phyloP scores from a whole-genome alignment of 345 rosid species.

The Cardamine occulta region DNA sequence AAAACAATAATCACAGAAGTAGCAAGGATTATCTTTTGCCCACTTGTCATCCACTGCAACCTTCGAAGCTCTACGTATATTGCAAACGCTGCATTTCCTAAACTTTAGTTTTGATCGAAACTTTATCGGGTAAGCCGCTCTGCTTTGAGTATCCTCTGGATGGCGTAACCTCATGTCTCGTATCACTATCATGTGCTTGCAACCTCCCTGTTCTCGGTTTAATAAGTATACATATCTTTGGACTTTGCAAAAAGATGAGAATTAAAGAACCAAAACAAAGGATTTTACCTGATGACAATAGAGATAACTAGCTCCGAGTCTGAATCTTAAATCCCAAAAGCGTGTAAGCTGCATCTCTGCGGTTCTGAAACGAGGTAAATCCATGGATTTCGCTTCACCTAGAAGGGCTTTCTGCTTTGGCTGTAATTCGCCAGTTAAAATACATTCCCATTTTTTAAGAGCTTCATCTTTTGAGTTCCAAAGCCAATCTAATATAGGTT shows the following conservation, averaged over 20 bases:
- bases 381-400: slow-evolving; percentile 48
- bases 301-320: slow-evolving; percentile 81
- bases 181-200: slow-evolving; percentile 82
- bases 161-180: slow-evolving; percentile 86
- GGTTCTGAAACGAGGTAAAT: slow-evolving; percentile 61
- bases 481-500: slow-evolving; percentile 80
- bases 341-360: slow-evolving; percentile 63
- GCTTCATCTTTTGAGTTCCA: slow-evolving; percentile 73
- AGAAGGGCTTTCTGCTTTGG: slow-evolving; percentile 58
- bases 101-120: slow-evolving; percentile 54
- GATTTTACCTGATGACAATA: slow-evolving; percentile 83
- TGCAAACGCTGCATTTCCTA: slow-evolving; percentile 73
- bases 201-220: slow-evolving; percentile 63
- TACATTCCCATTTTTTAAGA: slow-evolving; percentile 67
- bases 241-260: not conserved
- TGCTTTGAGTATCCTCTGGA: slow-evolving; percentile 67
- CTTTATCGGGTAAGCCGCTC: slow-evolving; percentile 66
- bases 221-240: not conserved
- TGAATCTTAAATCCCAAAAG: slow-evolving; percentile 73
- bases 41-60: slow-evolving; percentile 69
- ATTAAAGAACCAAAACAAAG: not conserved
- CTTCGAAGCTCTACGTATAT: slow-evolving; percentile 61
- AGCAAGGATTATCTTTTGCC: slow-evolving; percentile 74
- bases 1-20: slow-evolving; percentile 76
- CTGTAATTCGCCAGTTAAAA: slow-evolving; percentile 60